Evolutionary conservation across 2,329 filamentous ascomycete species (phyloP), one percentile per base, ranked within the genome.

Genomic region (Hymenoscyphus fraxineus): DNA sequence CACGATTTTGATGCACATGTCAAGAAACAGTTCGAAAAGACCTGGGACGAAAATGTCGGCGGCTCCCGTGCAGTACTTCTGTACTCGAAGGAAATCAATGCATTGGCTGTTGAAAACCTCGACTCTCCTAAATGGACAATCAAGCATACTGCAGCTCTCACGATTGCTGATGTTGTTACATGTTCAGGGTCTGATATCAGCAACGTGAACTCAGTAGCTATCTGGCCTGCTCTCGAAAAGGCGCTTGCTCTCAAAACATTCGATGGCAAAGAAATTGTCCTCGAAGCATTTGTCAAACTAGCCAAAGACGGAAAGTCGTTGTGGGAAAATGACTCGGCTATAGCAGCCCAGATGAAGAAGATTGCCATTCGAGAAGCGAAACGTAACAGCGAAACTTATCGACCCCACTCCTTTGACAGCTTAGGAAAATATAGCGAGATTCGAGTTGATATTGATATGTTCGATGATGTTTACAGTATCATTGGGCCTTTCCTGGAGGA

Each of bases 41-140:
- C 93, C 0, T 99, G 95, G 95, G 85, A 86, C 59, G 91, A 97
- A 70, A 93, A 96, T 73, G 93, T 96, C 0, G 94, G 93, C 59
- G 93, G 92, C 56, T 87, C 85, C 39, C 87, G 93, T 38, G 89
- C 91, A 0, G 91, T 97, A 5, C 84, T 90, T 58, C 84, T 97
- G 1, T 97, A 97, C 74, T 83, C 97, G 6, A 83, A 83, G 44
- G 95, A 99, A 77, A 96, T 98, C 69, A 82, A 90, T 3, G 78
- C 77, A 0, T 81, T 98, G 1, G 85, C 88, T 1, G 81, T 85
- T 41, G 80, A 82, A 41, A 85, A 92, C 61, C 80, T 98, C 7
- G 88, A 91, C 40, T 93, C 91, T 1, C 85, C 91, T 1, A 91
- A 92, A 72, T 99, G 95, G 95, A 88, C 88, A 1, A 85, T 98